Conservation (phyloP, 192 early-diverging fungal genomes). For the Chytriomyces hyalinus region DNA sequence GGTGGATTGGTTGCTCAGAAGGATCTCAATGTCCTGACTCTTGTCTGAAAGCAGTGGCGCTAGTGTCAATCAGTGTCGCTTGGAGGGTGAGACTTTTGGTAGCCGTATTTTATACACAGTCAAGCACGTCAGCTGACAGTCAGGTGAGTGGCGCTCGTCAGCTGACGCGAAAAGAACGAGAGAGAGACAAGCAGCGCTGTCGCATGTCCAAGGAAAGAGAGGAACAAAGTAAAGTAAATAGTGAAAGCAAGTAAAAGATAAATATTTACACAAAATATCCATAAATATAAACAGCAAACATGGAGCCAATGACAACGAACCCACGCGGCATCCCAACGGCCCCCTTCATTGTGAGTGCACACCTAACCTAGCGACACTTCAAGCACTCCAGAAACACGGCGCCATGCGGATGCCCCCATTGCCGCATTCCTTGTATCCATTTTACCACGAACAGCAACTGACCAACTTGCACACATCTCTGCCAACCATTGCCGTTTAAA, state of each 20-base stretch:
- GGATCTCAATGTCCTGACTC: no score
- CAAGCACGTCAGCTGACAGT: not conserved
- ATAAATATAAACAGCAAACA: not conserved
- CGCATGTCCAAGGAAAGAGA: not conserved
- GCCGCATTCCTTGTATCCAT: not conserved
- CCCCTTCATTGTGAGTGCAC: conserved; percentile 81
- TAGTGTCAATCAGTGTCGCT: no score
- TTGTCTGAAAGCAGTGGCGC: no score
- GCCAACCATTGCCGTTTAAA: not conserved
- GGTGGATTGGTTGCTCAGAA: no score
- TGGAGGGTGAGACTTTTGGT: no score
- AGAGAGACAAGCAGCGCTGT: not conserved
- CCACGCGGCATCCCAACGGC: conserved; percentile 94
- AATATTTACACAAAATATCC: not conserved
- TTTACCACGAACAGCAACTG: not conserved
- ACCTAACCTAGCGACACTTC: not conserved
- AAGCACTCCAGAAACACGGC: not conserved
- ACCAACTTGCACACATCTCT: no score
- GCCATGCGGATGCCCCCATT: not conserved
- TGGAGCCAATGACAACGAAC: conserved; percentile 69
- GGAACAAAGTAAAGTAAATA: not conserved
- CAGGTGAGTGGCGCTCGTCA: not conserved
- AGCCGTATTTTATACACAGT: no score
- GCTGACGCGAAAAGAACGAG: not conserved
- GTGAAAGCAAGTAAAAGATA: not conserved